Percentiles rank a stretch among this genome's conserved stretches.
Conservation (phyloP, 2,329 filamentous ascomycete species). For the Sporothrix inflata region DNA sequence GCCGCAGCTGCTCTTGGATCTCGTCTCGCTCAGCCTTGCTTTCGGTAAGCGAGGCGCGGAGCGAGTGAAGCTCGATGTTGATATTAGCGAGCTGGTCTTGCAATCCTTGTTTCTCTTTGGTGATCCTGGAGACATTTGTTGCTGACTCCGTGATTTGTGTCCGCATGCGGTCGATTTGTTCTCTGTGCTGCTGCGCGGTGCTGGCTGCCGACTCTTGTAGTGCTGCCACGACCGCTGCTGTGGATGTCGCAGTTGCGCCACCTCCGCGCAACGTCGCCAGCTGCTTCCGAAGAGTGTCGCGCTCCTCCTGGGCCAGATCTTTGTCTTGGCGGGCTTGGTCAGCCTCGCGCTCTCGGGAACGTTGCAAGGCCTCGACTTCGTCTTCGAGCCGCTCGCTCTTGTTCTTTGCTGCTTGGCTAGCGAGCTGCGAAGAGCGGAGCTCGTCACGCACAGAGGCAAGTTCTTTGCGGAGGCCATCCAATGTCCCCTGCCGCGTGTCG, state of each 20-base stretch:
- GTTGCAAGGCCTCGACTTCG: constrained; percentile 74
- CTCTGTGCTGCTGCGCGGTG: constrained; percentile 42
- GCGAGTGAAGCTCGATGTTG: constrained; percentile 62
- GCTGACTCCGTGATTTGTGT: constrained; percentile 63
- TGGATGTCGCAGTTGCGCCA: constrained; percentile 5
- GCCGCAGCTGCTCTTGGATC: constrained; percentile 62
- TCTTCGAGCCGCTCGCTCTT: constrained; percentile 72
- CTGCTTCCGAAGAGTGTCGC: constrained; percentile 50
- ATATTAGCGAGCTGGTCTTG: constrained; percentile 65
- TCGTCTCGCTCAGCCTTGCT: constrained; percentile 68
- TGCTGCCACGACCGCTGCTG: constrained; percentile 33
- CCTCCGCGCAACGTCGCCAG: constrained; percentile 42
- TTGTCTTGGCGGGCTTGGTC: constrained; percentile 59
- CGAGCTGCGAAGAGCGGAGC: constrained; percentile 67
- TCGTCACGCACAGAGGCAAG: constrained; percentile 69
- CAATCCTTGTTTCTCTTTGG: constrained; percentile 64
- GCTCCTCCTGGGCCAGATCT: constrained; percentile 50
- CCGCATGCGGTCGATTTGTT: constrained; percentile 56
- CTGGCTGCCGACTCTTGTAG: constrained; percentile 36
- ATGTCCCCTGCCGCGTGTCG: constrained; percentile 64
- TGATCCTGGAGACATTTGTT: constrained; percentile 51
- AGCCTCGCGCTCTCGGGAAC: constrained; percentile 65
- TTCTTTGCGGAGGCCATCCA: constrained; percentile 69
- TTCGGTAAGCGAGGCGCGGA: constrained; percentile 60
- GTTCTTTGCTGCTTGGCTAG: constrained; percentile 64